phyloP scores from a whole-genome alignment of 75 land plant genomes.

The Cryptomeria japonica region DNA sequence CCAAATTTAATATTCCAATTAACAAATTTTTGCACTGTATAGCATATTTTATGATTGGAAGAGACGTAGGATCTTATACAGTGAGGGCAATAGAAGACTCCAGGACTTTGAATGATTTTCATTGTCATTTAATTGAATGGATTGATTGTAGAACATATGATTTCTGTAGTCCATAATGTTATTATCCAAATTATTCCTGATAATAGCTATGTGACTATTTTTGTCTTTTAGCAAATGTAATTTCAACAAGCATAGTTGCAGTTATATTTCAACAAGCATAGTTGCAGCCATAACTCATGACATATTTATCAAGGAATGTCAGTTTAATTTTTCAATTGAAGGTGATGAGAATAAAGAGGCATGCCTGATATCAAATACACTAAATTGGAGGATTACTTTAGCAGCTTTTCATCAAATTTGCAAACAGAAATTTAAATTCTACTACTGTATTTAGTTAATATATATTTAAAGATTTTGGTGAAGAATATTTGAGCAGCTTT shows the following conservation, averaged over 20 bases:
- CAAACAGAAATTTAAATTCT: too few relatives aligned
- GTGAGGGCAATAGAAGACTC: slow-evolving; percentile 28
- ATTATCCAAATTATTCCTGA: too few relatives aligned
- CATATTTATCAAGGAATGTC: slow-evolving; percentile 50
- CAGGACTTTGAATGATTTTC: slow-evolving; percentile 2
- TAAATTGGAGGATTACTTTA: slow-evolving; percentile 44
- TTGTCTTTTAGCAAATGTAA: slow-evolving; percentile 24
- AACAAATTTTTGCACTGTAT: too few relatives aligned
- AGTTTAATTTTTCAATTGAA: slow-evolving; percentile 32
- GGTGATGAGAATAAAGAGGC: slow-evolving; percentile 34
- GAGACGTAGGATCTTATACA: slow-evolving; percentile 26
- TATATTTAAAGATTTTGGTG: too few relatives aligned
- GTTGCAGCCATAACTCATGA: slow-evolving; percentile 42
- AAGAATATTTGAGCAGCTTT: too few relatives aligned
- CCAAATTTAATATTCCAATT: too few relatives aligned
- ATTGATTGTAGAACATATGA: too few relatives aligned
- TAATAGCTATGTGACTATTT: too few relatives aligned
- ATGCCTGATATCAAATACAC: slow-evolving; percentile 34
- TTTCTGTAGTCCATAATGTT: too few relatives aligned
- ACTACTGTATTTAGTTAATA: too few relatives aligned
- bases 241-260: too few relatives aligned
- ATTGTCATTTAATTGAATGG: not conserved
- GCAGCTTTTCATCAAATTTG: not conserved
- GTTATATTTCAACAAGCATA: too few relatives aligned
- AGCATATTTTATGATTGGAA: slow-evolving; percentile 30